phyloP scores from a whole-genome alignment of 2,329 filamentous ascomycete species.

The Cladophialophora psammophila region DNA sequence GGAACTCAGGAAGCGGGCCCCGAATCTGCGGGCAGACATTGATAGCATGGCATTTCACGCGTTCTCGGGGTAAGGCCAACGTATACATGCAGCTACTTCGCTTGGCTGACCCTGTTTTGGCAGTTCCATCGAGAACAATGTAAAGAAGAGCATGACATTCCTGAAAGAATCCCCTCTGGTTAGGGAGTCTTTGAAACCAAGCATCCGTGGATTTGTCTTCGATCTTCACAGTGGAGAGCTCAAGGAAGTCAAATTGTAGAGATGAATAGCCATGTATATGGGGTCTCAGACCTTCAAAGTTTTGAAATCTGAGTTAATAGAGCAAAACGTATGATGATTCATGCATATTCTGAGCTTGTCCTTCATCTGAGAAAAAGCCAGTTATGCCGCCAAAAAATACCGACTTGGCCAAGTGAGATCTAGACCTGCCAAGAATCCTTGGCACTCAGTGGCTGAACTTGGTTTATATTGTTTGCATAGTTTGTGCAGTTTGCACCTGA shows the following conservation, averaged over 20 bases:
- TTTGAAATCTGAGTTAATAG: not conserved
- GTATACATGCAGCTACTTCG: not conserved
- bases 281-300: not conserved
- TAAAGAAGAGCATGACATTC: conserved; percentile 28
- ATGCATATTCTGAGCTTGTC: not conserved
- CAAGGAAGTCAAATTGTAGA: conserved; percentile 20
- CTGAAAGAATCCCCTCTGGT: conserved; percentile 23
- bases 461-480: conserved; percentile 9
- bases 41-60: conserved; percentile 22
- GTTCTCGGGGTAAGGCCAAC: conserved; percentile 21
- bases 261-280: not conserved
- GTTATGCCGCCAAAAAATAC: not conserved
- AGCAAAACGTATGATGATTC: not conserved
- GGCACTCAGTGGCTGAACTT: not conserved
- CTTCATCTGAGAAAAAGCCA: not conserved
- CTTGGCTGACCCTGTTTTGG: not conserved
- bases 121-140: conserved; percentile 25
- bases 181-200: conserved; percentile 18
- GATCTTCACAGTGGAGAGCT: conserved; percentile 27
- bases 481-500: not conserved
- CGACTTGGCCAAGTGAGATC: not conserved
- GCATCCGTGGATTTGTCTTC: conserved; percentile 25
- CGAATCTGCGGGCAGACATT: conserved; percentile 16
- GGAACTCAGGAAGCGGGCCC: conserved; percentile 21
- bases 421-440: not conserved